phyloP scores from a whole-genome alignment of 1,284 basidiomycete species.

The Puccinia hordei region DNA sequence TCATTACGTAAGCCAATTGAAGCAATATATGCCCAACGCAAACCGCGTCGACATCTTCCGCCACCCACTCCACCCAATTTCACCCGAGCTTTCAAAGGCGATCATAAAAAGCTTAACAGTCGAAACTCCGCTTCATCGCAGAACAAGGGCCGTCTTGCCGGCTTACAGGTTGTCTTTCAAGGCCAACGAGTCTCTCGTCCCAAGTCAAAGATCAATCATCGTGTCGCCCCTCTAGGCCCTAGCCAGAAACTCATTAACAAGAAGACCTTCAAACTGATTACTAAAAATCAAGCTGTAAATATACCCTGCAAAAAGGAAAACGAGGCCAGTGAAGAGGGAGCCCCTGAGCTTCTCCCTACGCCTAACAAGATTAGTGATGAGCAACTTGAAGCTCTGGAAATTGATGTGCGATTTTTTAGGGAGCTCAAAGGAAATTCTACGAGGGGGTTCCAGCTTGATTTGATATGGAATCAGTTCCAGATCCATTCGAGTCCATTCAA shows the following conservation, averaged over 20 bases:
- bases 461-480: constrained; percentile 43
- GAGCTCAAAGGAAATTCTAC: constrained; percentile 22
- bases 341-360: constrained; percentile 15
- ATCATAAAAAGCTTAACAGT: not conserved
- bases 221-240: constrained; percentile 23
- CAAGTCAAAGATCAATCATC: constrained; percentile 18
- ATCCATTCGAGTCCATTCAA: constrained; percentile 17
- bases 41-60: constrained; percentile 4
- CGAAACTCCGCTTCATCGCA: not conserved
- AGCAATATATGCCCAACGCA: constrained; percentile 19
- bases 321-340: not conserved
- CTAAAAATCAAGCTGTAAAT: not conserved
- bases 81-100: not conserved
- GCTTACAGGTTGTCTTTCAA: constrained; percentile 6
- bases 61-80: constrained; percentile 27
- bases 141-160: not conserved
- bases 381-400: constrained; percentile 38
- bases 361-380: constrained; percentile 37
- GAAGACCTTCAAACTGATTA: constrained; percentile 38
- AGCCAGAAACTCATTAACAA: constrained; percentile 42
- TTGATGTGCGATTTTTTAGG: constrained; percentile 31
- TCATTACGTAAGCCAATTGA: constrained; percentile 45
- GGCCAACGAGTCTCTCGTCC: constrained; percentile 14
- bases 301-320: not conserved
- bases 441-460: constrained; percentile 31